These are phyloP conservation scores for Cetradonia linearis DNA, from an alignment of 495 filamentous ascomycete species.

Conservation along the genomic window DNA sequence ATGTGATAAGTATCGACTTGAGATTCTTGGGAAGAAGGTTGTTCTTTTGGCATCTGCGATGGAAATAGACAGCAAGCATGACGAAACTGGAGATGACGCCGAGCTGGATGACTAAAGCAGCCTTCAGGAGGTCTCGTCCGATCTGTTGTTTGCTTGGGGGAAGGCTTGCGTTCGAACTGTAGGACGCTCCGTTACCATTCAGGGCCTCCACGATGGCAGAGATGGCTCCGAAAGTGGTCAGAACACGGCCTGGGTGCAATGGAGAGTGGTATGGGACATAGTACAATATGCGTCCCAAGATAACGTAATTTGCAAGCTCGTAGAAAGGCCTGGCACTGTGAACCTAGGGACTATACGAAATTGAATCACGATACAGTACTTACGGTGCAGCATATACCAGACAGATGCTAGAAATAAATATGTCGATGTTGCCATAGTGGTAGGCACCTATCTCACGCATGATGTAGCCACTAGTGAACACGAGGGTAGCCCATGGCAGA, in stretches of 20 bases:
- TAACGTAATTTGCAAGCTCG: conserved; percentile 64
- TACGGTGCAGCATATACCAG: conserved; percentile 58
- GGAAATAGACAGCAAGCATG: conserved; percentile 47
- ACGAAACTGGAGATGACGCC: conserved; percentile 53
- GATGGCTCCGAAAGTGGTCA: conserved; percentile 62
- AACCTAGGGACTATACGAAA: neutral
- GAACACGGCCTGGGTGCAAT: conserved; percentile 65
- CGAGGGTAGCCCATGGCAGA: conserved; percentile 40
- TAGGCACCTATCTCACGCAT: conserved; percentile 46
- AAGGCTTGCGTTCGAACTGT: conserved; percentile 37
- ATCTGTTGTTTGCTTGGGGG: conserved; percentile 36
- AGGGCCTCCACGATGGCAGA: conserved; percentile 53
- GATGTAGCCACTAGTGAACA: conserved; percentile 50
- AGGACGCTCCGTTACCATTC: conserved; percentile 58
- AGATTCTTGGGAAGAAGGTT: conserved; percentile 47
- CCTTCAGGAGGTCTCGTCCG: conserved; percentile 53
- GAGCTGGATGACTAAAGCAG: conserved; percentile 57
- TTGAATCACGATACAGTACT: conserved; percentile 22
- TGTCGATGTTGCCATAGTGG: conserved; percentile 43
- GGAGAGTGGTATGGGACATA: conserved; percentile 70
- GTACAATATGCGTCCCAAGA: conserved; percentile 65
- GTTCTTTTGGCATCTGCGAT: conserved; percentile 44
- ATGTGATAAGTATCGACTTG: conserved; percentile 44
- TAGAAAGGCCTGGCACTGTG: conserved; percentile 36
- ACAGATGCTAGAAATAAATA: conserved; percentile 51